Conservation (phyloP, 1,139 yeast genomes). For the Eremothecium sinecaudum region DNA sequence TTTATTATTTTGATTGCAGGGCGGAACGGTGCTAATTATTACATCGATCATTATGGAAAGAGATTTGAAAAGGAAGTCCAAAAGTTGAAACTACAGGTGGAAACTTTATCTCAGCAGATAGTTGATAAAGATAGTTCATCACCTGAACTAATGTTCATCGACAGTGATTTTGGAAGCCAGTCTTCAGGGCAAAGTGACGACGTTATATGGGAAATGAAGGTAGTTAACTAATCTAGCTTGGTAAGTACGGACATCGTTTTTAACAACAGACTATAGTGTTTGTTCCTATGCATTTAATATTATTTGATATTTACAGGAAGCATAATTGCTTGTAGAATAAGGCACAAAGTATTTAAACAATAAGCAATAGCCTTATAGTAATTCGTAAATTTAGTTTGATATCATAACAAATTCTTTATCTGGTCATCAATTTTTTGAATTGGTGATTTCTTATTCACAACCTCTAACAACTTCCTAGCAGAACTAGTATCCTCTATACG, state of each 20-base stretch:
- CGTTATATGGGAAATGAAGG: slow-evolving; percentile 7
- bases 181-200: slow-evolving; percentile 7
- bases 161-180: slow-evolving; percentile 2
- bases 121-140: slow-evolving; percentile 8
- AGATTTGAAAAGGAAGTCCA: slow-evolving; percentile 69
- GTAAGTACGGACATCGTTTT: too few relatives aligned
- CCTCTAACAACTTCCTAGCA: slow-evolving; percentile 23
- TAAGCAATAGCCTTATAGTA: too few relatives aligned
- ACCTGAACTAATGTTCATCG: not conserved
- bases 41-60: slow-evolving; percentile 87
- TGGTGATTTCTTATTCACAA: slow-evolving; percentile 23
- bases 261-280: slow-evolving; percentile 1
- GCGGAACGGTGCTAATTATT: slow-evolving; percentile 91
- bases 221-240: too few relatives aligned
- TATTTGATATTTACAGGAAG: too few relatives aligned
- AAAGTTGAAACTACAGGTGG: slow-evolving; percentile 60
- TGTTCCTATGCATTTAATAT: too few relatives aligned
- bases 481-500: slow-evolving; percentile 41
- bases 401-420: too few relatives aligned
- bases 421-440: slow-evolving; percentile 7
- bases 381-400: too few relatives aligned
- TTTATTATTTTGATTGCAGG: slow-evolving; percentile 70
- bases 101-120: slow-evolving; percentile 38
- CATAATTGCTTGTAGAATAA: too few relatives aligned
- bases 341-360: too few relatives aligned